phyloP scores from a whole-genome alignment of 805 yeast species.

The Teunomyces atbi region DNA sequence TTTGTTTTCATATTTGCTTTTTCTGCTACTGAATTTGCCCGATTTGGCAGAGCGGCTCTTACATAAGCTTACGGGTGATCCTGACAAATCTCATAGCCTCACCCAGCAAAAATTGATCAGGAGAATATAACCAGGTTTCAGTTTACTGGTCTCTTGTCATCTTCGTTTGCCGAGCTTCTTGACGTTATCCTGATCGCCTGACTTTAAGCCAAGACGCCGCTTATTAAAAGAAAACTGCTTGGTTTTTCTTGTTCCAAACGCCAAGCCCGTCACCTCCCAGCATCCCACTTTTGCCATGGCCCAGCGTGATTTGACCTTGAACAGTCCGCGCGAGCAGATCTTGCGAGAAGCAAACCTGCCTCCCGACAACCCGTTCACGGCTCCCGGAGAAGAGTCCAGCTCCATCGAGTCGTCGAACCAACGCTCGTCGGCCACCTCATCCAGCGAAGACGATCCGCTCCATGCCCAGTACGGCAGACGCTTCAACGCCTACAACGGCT shows the following conservation, averaged over 20 bases:
- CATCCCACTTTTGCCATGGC: constrained; percentile 8
- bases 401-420: constrained; percentile 10
- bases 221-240: no score
- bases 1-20: neutral
- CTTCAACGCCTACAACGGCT: constrained; percentile 40
- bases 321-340: constrained; percentile 15
- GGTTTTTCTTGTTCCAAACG: neutral
- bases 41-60: neutral
- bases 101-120: constrained; percentile 1
- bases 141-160: neutral
- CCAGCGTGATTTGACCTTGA: constrained; percentile 35
- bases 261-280: neutral
- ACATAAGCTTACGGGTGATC: neutral
- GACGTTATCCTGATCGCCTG: neutral
- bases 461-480: constrained; percentile 33
- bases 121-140: neutral
- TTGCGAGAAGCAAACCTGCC: constrained; percentile 1
- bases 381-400: constrained; percentile 10
- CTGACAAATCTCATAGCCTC: constrained; percentile 5
- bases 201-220: neutral
- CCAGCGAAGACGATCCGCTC: constrained; percentile 12
- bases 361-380: constrained; percentile 12
- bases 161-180: neutral
- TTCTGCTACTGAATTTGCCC: neutral
- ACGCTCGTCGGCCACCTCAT: constrained; percentile 9